Percentiles rank a stretch among this genome's conserved stretches.
Evolutionary conservation across 176 grass and related monocot species (phyloP).

Genomic region (Olyra latifolia): DNA sequence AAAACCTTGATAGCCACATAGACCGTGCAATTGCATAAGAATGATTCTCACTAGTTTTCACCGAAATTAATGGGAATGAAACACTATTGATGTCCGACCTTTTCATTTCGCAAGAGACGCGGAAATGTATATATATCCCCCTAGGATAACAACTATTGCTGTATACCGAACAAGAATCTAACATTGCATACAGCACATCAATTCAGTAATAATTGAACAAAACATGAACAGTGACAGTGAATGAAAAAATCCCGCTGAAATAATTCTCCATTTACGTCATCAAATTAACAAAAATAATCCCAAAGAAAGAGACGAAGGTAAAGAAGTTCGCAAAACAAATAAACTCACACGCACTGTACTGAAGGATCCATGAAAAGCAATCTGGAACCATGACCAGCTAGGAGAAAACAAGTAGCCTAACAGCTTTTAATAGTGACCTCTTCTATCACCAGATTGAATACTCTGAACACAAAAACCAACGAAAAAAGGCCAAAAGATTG

Average conservation of each 20-base stretch:
- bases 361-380: constrained; percentile 17
- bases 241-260: background rate
- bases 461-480: constrained; percentile 15
- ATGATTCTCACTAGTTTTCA: background rate
- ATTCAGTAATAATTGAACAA: background rate
- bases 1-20: background rate
- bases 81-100: background rate
- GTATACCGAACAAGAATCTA: background rate
- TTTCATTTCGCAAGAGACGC: background rate
- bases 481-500: constrained; percentile 11
- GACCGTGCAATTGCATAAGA: background rate
- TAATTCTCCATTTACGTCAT: background rate
- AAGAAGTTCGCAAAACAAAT: background rate
- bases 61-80: background rate
- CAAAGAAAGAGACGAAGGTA: background rate
- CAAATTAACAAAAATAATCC: background rate
- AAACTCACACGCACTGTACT: background rate
- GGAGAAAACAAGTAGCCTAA: background rate
- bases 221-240: background rate
- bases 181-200: background rate
- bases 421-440: background rate
- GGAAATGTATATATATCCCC: background rate
- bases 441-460: constrained; percentile 33
- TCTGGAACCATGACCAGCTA: background rate
- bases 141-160: background rate